Percentiles rank a stretch among this genome's conserved stretches.
Conservation (phyloP, 768 basidiomycete species). For the Naematelia encephala region DNA sequence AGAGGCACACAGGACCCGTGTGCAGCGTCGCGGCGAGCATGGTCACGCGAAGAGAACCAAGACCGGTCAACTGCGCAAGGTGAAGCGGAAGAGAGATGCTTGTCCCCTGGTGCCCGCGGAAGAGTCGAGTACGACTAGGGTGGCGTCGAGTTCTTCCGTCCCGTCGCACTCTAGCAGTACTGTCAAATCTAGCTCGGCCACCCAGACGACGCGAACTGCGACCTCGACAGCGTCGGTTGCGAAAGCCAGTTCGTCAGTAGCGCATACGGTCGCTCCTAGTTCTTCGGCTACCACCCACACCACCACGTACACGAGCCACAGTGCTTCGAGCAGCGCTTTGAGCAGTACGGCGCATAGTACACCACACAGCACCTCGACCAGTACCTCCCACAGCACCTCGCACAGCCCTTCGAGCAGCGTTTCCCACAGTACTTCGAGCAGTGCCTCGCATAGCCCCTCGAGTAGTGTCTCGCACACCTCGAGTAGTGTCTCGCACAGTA, state of each 20-base stretch:
- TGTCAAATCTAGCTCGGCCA: too few species aligned
- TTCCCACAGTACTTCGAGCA: constrained; percentile 5
- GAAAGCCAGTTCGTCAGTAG: neutral
- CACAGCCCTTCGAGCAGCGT: constrained; percentile 2
- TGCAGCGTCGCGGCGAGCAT: neutral
- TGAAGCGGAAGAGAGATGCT: neutral
- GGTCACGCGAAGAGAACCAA: neutral
- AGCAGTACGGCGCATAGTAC: neutral
- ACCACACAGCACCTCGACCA: constrained; percentile 1
- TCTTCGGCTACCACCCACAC: constrained; percentile 1
- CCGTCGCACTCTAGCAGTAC: too few species aligned
- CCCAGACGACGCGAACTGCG: too few species aligned
- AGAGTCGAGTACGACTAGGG: neutral
- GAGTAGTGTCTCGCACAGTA: neutral
- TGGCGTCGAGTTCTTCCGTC: neutral
- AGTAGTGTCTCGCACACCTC: neutral
- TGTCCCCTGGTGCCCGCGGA: neutral
- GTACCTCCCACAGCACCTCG: neutral
- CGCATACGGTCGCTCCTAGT: neutral
- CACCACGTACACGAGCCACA: neutral
- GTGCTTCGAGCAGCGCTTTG: too few species aligned
- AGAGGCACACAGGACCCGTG: neutral
- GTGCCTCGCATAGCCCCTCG: neutral
- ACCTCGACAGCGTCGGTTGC: too few species aligned
- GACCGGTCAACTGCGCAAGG: neutral